Evolutionary conservation across 768 basidiomycete genomes (phyloP).

Genomic region (Rhodotorula graminis): DNA sequence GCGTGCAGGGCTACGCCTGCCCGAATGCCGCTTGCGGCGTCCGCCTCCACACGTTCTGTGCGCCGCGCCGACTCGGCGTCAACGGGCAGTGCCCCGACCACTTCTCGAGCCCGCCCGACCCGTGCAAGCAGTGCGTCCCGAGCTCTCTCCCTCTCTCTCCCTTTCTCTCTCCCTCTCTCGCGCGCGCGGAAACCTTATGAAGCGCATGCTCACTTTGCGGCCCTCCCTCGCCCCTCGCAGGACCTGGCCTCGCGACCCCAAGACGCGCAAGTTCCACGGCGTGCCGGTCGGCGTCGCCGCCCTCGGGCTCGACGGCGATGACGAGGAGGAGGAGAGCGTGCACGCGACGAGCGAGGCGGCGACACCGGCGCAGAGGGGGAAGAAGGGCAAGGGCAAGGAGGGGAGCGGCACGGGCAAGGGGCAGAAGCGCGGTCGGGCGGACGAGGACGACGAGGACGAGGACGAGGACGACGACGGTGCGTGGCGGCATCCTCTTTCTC

Average conservation of each 20-base stretch:
- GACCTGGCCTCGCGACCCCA: slow-evolving; percentile 9
- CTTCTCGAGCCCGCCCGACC: not conserved
- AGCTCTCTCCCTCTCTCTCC: no score
- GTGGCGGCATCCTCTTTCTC: slow-evolving; percentile 14
- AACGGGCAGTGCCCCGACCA: slow-evolving; percentile 24
- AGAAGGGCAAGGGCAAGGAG: slow-evolving; percentile 7
- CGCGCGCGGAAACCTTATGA: no score
- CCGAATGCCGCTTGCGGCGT: slow-evolving; percentile 41
- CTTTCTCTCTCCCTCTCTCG: no score
- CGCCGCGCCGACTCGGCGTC: not conserved
- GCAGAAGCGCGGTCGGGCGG: slow-evolving; percentile 32
- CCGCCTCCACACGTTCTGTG: slow-evolving; percentile 31
- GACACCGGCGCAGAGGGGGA: not conserved
- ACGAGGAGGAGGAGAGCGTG: not conserved
- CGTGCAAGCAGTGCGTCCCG: slow-evolving; percentile 20
- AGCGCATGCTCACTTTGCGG: no score
- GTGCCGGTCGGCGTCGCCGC: slow-evolving; percentile 58
- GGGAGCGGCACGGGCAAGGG: slow-evolving; percentile 39
- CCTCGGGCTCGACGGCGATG: not conserved
- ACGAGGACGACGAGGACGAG: slow-evolving; percentile 38
- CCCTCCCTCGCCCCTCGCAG: slow-evolving; percentile 1
- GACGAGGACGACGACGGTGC: slow-evolving; percentile 17
- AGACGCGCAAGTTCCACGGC: slow-evolving; percentile 53
- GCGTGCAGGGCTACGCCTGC: slow-evolving; percentile 55
- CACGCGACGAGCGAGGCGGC: not conserved